phyloP scores from a whole-genome alignment of 225 moss, liverwort and hornwort genomes.

The Polytrichum formosum region DNA sequence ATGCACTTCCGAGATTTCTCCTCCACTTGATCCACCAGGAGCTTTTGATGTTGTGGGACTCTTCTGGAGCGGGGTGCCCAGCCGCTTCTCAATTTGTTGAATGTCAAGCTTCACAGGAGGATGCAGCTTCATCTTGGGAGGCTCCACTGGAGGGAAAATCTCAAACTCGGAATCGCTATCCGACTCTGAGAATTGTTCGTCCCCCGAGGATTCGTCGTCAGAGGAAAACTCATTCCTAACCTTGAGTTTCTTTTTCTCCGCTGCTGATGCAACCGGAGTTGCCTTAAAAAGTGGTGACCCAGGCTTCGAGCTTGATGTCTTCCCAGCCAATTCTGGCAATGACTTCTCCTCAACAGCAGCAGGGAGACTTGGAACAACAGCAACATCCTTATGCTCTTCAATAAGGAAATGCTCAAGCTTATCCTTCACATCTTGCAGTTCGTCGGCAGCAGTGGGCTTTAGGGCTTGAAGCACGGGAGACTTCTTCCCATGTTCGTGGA shows the following conservation, averaged over 20 bases:
- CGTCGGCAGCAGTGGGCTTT: constrained; percentile 16
- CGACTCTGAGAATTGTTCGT: constrained; percentile 23
- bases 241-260: background rate
- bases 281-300: constrained; percentile 40
- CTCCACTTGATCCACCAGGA: constrained; percentile 9
- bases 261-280: background rate
- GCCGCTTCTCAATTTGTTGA: constrained; percentile 33
- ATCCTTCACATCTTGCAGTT: constrained; percentile 29
- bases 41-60: background rate
- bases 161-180: constrained; percentile 43
- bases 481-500: background rate
- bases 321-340: background rate
- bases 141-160: constrained; percentile 35
- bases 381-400: background rate
- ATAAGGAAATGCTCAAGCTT: constrained; percentile 22
- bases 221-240: constrained; percentile 10
- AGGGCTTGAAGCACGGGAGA: constrained; percentile 9
- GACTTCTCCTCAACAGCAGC: constrained; percentile 7
- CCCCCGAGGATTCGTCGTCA: constrained; percentile 22
- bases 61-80: constrained; percentile 34
- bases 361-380: background rate
- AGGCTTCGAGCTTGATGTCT: background rate
- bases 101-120: constrained; percentile 53
- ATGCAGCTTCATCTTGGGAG: constrained; percentile 48
- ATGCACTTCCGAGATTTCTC: constrained; percentile 27